A percentile compares a stretch with the other conserved stretches of the same genome.
Conservation (phyloP, 495 filamentous ascomycete genomes). For the Lentithecium fluviatile region DNA sequence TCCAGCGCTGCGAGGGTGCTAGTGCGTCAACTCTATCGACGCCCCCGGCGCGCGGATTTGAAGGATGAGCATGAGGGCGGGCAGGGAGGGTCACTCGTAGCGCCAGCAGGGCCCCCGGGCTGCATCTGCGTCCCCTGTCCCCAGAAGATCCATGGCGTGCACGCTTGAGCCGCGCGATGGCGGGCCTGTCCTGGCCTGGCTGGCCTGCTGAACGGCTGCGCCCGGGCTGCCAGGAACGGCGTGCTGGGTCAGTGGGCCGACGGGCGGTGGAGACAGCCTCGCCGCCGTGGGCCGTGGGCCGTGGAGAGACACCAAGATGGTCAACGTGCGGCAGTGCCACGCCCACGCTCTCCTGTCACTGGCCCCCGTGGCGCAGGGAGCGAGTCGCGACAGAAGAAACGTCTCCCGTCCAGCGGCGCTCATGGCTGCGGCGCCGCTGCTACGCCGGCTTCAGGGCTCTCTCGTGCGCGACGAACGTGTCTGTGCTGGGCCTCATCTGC, state of each 20-base stretch:
- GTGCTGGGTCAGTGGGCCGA: conserved; percentile 13
- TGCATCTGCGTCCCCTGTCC: conserved; percentile 18
- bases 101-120: conserved; percentile 16
- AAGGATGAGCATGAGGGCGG: conserved; percentile 16
- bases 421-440: no score
- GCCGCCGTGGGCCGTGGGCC: background rate
- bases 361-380: no score
- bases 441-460: no score
- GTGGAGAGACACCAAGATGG: no score
- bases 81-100: conserved; percentile 35
- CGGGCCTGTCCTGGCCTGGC: background rate
- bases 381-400: no score
- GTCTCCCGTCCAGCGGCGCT: no score
- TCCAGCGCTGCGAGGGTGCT: conserved; percentile 12
- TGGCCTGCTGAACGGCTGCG: conserved; percentile 12
- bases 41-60: conserved; percentile 31
- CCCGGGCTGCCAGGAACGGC: conserved; percentile 31
- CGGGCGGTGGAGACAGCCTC: conserved; percentile 2
- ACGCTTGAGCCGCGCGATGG: conserved; percentile 34
- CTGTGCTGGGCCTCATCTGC: background rate
- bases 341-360: no score
- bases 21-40: conserved; percentile 33
- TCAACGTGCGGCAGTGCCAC: no score
- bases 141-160: conserved; percentile 13
- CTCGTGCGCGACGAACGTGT: background rate